These are phyloP conservation scores for Onygenales sp. DNA, from an alignment of 2,329 filamentous ascomycete genomes.

Conservation along the genomic window DNA sequence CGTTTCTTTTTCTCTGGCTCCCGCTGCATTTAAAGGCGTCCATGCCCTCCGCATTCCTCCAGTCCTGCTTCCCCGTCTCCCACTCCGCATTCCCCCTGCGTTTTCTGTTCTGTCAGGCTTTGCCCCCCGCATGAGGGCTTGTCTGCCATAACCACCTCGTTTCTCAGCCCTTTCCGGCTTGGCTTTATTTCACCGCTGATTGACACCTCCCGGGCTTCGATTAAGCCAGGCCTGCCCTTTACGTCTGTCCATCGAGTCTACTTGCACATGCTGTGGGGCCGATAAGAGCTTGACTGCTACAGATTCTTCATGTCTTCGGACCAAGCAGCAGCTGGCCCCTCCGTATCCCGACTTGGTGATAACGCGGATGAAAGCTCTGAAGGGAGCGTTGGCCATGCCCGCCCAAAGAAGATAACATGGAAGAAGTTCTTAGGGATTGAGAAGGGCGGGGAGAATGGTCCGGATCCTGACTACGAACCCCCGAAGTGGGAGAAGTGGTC, in stretches of 20 bases:
- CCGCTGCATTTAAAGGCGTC: neutral
- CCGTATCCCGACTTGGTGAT: neutral
- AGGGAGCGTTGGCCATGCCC: neutral
- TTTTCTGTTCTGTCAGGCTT: neutral
- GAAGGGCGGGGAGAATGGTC: constrained; percentile 1
- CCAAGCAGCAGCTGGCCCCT: neutral
- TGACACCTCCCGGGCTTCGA: too few relatives aligned
- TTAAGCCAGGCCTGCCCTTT: too few relatives aligned
- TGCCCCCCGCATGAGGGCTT: neutral
- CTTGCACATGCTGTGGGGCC: neutral
- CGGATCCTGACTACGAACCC: constrained; percentile 1
- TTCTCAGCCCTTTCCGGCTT: too few relatives aligned
- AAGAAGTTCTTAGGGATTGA: constrained; percentile 9
- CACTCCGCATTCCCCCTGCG: neutral
- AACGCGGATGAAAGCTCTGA: neutral
- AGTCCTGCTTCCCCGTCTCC: neutral
- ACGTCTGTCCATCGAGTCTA: too few relatives aligned
- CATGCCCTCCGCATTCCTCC: neutral
- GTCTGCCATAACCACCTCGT: neutral
- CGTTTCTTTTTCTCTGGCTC: neutral
- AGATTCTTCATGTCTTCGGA: constrained; percentile 1
- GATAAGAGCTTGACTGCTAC: neutral
- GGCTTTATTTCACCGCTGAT: too few relatives aligned
- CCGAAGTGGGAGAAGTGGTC: constrained; percentile 38
- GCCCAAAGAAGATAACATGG: constrained; percentile 4